Evolutionary conservation across 257 asterid genomes (phyloP).

Genomic region (Forsythia suspensa): DNA sequence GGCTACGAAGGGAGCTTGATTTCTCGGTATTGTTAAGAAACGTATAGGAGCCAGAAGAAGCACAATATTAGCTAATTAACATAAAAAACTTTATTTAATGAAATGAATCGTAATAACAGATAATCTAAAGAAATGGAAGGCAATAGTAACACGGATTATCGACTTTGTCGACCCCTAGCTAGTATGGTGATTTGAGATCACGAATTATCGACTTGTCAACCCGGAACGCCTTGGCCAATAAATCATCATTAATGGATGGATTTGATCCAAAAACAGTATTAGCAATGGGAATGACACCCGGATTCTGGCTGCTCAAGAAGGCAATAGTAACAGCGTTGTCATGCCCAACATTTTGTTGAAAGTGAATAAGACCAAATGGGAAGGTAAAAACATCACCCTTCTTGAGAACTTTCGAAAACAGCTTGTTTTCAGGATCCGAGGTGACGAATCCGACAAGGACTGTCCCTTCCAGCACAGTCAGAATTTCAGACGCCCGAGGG

Average conservation of each 20-base stretch:
- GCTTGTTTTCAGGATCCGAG: constrained; percentile 47
- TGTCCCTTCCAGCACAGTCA: constrained; percentile 43
- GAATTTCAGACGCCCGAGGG: constrained; percentile 48
- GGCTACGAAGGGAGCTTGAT: no score
- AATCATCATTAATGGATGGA: constrained; percentile 27
- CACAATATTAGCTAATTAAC: no score
- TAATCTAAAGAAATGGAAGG: no score
- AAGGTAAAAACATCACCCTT: constrained; percentile 45
- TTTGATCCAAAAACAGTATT: constrained; percentile 37
- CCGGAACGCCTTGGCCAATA: constrained; percentile 37
- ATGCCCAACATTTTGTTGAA: constrained; percentile 38
- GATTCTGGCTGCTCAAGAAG: constrained; percentile 45
- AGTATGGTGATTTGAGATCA: constrained; percentile 31
- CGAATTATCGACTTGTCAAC: constrained; percentile 18
- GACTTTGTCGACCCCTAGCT: background rate
- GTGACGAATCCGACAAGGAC: constrained; percentile 48
- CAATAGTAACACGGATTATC: no score
- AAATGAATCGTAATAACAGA: no score
- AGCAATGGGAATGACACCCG: constrained; percentile 39
- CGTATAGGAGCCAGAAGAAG: no score
- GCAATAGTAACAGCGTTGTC: constrained; percentile 41
- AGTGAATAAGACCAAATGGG: constrained; percentile 51
- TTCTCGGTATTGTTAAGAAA: no score
- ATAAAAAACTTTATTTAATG: no score
- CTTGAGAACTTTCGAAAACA: constrained; percentile 28